Base-by-base conservation (phyloP, 2,329 filamentous ascomycete species). In the Aspergillus pseudonomiae region DNA sequence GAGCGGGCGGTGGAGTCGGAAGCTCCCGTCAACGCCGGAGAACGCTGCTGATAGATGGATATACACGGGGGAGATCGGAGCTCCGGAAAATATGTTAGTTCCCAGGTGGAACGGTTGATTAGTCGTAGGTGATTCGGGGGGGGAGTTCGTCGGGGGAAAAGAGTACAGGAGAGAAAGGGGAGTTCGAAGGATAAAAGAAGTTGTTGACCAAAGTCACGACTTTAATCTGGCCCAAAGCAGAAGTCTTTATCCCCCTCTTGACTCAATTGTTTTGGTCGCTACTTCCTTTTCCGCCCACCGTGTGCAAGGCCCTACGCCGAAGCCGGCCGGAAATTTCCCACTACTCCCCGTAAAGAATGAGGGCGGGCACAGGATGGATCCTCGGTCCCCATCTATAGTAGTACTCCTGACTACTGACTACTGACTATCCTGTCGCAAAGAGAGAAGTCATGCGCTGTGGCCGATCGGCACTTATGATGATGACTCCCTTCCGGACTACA, bases 1-100 rank as follows among this genome's bases (percentile, higher is more conserved):
- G 56, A n/a, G 56, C 32, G 57, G 63, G 63, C 62, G 62, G 73
- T 74, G 74, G 73, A 75, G 71, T 70, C 63, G 59, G 58, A 32
- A 57, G 64, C 53, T 62, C 59, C 63, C 65, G 61, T 63, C 54
- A 61, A 61, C 59, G 58, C 61, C 57, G 62, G 63, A 60, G 50
- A 56, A 64, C 36, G 28, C 12, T 61, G 32, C n/a, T 45, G 34
- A 24, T 60, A 39, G 14, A 61, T 50, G 30, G 53, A 50, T 32
- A 60, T 34, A 58, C 57, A 66, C 65, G 66, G 68, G 64, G 66
- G 63, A 68, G 66, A 70, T 65, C 68, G 69, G 68, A 71, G 56
- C 54, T 46, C 67, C 68, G 71, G 68, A 68, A 69, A 61, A 67
- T 63, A 41, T 55, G 60, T 54, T 56, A 55, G 46, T 39, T 48